Evolutionary conservation across 176 grass and related monocot genomes (phyloP).

Genomic region (Musa troglodytarum): DNA sequence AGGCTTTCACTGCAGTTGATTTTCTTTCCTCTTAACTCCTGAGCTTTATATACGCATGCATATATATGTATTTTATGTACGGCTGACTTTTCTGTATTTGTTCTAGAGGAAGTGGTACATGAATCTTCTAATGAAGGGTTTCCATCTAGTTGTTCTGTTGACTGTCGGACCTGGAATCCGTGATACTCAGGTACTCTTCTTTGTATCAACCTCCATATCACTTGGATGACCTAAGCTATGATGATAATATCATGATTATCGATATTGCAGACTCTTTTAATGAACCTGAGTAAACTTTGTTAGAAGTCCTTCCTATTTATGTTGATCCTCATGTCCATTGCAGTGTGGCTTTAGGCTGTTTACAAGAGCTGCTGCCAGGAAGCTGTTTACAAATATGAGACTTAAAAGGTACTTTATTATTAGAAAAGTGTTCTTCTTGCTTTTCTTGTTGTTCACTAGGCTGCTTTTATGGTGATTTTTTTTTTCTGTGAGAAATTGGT

Average conservation of each 20-base stretch:
- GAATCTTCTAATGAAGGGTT: slow-evolving; percentile 96
- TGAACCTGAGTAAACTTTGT: not conserved
- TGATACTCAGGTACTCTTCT: slow-evolving; percentile 70
- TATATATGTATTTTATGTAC: not conserved
- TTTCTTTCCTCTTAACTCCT: not conserved
- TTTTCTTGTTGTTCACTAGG: not conserved
- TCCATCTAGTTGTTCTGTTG: slow-evolving; percentile 80
- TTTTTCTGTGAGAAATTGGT: not conserved
- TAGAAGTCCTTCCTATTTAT: slow-evolving; percentile 16
- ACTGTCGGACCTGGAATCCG: slow-evolving; percentile 75
- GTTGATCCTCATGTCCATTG: not conserved
- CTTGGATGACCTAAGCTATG: not conserved
- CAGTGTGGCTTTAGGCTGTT: slow-evolving; percentile 99
- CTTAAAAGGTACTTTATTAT: slow-evolving; percentile 48
- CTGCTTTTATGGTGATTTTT: not conserved
- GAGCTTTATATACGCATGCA: not conserved
- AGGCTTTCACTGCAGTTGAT: slow-evolving; percentile 83
- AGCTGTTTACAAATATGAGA: slow-evolving; percentile 91
- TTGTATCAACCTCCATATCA: not conserved
- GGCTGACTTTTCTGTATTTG: not conserved
- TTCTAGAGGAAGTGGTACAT: slow-evolving; percentile 93
- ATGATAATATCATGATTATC: not conserved
- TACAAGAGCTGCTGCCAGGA: slow-evolving; percentile 72
- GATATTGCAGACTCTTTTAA: not conserved
- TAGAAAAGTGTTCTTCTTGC: not conserved